Evolutionary conservation across 2,329 filamentous ascomycete species (phyloP).

Genomic region (Epichloe baconii): DNA sequence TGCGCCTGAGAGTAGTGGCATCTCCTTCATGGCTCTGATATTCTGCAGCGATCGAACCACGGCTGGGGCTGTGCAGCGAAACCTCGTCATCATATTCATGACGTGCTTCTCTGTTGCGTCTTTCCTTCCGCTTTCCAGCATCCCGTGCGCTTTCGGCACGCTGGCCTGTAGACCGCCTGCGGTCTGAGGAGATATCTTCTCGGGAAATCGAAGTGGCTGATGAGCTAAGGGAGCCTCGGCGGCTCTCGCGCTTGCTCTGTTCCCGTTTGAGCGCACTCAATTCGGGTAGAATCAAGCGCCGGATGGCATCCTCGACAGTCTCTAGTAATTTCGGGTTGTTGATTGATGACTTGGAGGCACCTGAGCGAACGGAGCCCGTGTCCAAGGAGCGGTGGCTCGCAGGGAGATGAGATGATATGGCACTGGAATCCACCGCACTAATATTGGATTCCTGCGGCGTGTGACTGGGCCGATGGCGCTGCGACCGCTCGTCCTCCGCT

Average conservation of each 20-base stretch:
- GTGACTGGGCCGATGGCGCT: slow-evolving; percentile 37
- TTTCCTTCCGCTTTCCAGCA: slow-evolving; percentile 29
- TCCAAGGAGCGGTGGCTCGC: slow-evolving; percentile 43
- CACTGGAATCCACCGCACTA: slow-evolving; percentile 40
- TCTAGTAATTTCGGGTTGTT: slow-evolving; percentile 86
- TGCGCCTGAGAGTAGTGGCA: slow-evolving; percentile 31
- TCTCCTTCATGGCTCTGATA: slow-evolving; percentile 23
- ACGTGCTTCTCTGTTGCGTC: slow-evolving; percentile 39
- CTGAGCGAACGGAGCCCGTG: slow-evolving; percentile 38
- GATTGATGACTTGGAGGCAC: slow-evolving; percentile 56
- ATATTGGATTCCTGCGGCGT: slow-evolving; percentile 38
- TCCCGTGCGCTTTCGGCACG: slow-evolving; percentile 39
- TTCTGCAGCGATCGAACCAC: slow-evolving; percentile 30
- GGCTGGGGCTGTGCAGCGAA: slow-evolving; percentile 34
- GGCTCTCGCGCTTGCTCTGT: slow-evolving; percentile 63
- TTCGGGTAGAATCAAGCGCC: slow-evolving; percentile 79
- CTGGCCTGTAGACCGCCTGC: slow-evolving; percentile 49
- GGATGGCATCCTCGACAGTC: slow-evolving; percentile 87
- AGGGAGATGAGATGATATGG: slow-evolving; percentile 39
- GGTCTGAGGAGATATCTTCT: slow-evolving; percentile 44
- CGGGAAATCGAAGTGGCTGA: slow-evolving; percentile 41
- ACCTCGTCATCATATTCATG: slow-evolving; percentile 40
- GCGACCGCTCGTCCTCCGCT: slow-evolving; percentile 32
- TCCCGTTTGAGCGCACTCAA: slow-evolving; percentile 84
- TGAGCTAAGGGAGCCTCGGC: slow-evolving; percentile 50